Evolutionary conservation across 2,329 filamentous ascomycete species (phyloP), one percentile per base, ranked within the genome.

Genomic region (Dactylellina drechsleri): DNA sequence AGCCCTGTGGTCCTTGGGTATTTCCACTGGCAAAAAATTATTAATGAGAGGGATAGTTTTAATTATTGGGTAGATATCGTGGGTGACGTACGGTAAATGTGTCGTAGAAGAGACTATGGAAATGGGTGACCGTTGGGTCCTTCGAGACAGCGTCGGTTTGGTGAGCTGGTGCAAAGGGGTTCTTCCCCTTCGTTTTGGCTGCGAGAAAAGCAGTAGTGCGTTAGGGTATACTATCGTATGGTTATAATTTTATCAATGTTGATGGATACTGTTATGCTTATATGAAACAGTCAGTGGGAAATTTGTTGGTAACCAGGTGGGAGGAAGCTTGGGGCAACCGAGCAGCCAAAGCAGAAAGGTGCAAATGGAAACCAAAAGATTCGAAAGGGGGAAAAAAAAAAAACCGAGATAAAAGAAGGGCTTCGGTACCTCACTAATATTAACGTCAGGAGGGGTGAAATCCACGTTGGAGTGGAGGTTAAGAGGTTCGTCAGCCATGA

Each of bases 31-130:
- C 43, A 31, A 36, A 41, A 50, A 40, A 26, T 20, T 8, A 26
- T 31, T 16, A 41, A 13, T 16, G 2, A 50, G 26, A 10, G 20
- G 16, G 3, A 52, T 8, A 18, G 13, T 47, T n/a, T n/a, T 15
- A 12, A 15, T 6, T 47, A 6, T 47, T 12, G 43, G 4, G 13
- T 6, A 47, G 43, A 52, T 13, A 47, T 47, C 26, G 16, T 6
- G 18, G 88, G 88, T 81, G 89, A 80, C 89, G 85, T 88, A 89
- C 91, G 78, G 88, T 90, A 76, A 91, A 84, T 68, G 91, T 85
- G 81, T 89, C 87, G 59, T 86, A 86, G 82, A 91, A 91, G 83
- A 90, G 87, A 15, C 88, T 90, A 83, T 91, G 88, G 81, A 90
- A 91, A 82, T 90, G 87, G 16, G 70, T 74, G 26, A 74, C 70